These are phyloP conservation scores for Polytrichum commune DNA, from an alignment of 225 moss, liverwort and hornwort genomes.

Conservation along the genomic window DNA sequence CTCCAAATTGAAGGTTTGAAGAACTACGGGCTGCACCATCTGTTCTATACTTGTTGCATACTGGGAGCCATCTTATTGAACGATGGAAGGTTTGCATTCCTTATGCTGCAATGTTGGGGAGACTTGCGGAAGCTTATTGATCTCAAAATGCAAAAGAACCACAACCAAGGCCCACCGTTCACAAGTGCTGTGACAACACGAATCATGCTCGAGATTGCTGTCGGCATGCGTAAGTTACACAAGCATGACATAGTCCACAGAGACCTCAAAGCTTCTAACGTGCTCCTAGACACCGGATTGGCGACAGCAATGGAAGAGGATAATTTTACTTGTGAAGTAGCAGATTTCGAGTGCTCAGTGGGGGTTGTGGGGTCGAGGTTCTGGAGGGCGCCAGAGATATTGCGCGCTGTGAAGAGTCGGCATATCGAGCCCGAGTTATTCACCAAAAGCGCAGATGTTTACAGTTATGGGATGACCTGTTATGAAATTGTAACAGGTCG, in stretches of 20 bases:
- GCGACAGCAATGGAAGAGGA: too few relatives aligned
- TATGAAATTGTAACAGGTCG: conserved; percentile 1
- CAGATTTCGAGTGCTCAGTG: background rate
- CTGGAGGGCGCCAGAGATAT: conserved; percentile 1
- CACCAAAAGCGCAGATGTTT: background rate
- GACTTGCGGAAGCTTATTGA: background rate
- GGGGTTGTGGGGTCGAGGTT: background rate
- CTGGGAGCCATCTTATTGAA: background rate
- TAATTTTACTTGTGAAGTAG: background rate
- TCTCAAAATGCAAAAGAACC: background rate
- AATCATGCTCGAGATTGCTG: background rate
- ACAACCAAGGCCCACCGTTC: background rate
- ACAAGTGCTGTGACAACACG: background rate
- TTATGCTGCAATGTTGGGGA: background rate
- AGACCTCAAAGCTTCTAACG: conserved; percentile 5
- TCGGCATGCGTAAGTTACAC: conserved; percentile 1
- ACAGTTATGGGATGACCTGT: conserved; percentile 3
- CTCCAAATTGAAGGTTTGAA: background rate
- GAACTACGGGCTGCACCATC: background rate
- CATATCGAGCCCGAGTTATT: background rate
- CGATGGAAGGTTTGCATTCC: background rate
- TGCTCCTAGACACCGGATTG: background rate
- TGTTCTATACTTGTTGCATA: background rate
- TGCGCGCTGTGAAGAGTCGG: background rate
- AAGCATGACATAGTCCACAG: background rate